Conservation (phyloP, 331 rosid genomes). For the Malus hybrid region DNA sequence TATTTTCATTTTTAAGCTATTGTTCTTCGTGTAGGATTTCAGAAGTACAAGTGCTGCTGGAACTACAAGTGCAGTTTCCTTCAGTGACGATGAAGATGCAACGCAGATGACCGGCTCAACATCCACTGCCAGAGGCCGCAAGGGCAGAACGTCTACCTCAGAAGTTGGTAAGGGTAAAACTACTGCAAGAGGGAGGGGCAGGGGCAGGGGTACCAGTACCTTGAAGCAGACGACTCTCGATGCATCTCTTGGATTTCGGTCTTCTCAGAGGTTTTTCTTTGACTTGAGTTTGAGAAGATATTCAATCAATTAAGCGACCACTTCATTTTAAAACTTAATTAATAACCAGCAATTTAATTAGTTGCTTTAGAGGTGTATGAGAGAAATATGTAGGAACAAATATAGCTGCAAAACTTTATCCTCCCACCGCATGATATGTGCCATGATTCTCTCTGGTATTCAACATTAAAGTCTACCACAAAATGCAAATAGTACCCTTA, state of each 20-base stretch:
- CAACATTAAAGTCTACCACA: not conserved
- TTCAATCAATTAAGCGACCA: not conserved
- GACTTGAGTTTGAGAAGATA: not conserved
- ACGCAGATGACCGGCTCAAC: conserved; percentile 44
- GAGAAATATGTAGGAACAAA: not conserved
- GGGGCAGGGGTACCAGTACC: conserved; percentile 54
- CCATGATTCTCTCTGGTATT: not conserved
- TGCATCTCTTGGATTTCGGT: conserved; percentile 69
- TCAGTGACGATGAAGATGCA: conserved; percentile 87
- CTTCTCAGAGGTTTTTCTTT: conserved; percentile 62
- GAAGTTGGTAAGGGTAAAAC: conserved; percentile 30
- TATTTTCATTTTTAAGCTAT: conserved; percentile 9
- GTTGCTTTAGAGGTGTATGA: not conserved
- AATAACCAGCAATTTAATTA: not conserved
- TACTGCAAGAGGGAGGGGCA: conserved; percentile 67
- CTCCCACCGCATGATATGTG: not conserved
- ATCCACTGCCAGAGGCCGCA: conserved; percentile 68
- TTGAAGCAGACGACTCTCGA: conserved; percentile 93
- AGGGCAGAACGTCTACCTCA: conserved; percentile 38
- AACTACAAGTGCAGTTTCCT: conserved; percentile 58
- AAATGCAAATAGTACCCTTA: not conserved
- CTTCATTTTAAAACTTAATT: not conserved
- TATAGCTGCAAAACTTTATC: not conserved
- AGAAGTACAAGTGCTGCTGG: conserved; percentile 53
- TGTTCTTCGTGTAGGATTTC: conserved; percentile 39